Base-by-base conservation (phyloP, 139 green algal species). In the Zygnema cylindricum region DNA sequence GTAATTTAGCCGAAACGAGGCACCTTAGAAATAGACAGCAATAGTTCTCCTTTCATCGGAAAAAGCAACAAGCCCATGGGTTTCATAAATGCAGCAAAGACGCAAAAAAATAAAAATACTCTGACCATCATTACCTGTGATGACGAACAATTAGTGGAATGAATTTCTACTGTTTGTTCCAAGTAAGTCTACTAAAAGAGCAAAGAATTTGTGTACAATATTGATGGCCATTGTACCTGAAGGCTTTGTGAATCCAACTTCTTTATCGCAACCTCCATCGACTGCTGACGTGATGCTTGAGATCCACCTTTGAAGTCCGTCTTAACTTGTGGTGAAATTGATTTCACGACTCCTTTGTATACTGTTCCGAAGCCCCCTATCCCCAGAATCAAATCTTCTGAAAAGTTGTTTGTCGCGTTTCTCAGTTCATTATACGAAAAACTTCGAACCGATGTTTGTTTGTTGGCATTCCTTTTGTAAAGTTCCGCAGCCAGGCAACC, bases 181-280 rank as follows among this genome's bases (percentile, higher is more conserved):
- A n/a, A n/a, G n/a, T n/a, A n/a, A n/a, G n/a, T n/a, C n/a, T n/a
- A n/a, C n/a, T n/a, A n/a, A n/a, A n/a, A n/a, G n/a, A n/a, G n/a
- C n/a, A n/a, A n/a, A n/a, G n/a, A n/a, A n/a, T n/a, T n/a, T n/a
- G n/a, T n/a, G n/a, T n/a, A n/a, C n/a, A n/a, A n/a, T n/a, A n/a
- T n/a, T n/a, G n/a, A n/a, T n/a, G 49, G 49, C 49, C 71, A 41
- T 63, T 55, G 43, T 55, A 87, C 82, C 82, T 87, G 82, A 1
- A 82, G 57, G 82, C 82, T 87, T 39, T 82, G 81, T 0, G 57
- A 38, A 55, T 87, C 82, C 82, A 87, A 40, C 82, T 87, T 87
- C n/a, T 87, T 87, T 23, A 87, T 82, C 1, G 82, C 82, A 36
- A 87, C 82, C 2, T 87, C 82, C 3, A 79, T 43, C 11, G 21